Base-by-base conservation (phyloP, 2,329 filamentous ascomycete genomes). In the Penicillium sp. region DNA sequence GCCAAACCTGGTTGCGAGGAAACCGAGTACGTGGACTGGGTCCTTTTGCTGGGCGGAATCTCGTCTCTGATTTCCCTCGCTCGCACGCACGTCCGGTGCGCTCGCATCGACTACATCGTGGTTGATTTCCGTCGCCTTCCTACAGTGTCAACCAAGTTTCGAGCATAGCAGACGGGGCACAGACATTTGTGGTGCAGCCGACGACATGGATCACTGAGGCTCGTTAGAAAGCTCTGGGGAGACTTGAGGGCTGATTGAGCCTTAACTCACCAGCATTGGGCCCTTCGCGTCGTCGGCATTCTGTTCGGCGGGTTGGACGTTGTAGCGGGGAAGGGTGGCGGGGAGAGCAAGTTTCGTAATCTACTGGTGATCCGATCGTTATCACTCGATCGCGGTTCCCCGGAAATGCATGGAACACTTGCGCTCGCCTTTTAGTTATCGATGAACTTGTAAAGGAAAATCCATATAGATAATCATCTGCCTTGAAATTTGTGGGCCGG, bases 181-280 rank as follows among this genome's bases (percentile, higher is more conserved):
- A 44, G 33, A 54, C 51, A 51, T 46, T 51, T 53, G 14, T 54
- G 50, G 11, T 53, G 51, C 4, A 54, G 41, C 7, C 47, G 20
- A 16, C 50, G 51, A 18, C 51, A 53, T 26, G 51, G 45, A 32
- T 53, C 51, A 35, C 51, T 54, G 38, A 4, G 6, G 11, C n/a
- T 27, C 6, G 25, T 27, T 27, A 27, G 25, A 27, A 6, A n/a
- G n/a, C n/a, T n/a, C n/a, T n/a, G n/a, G n/a, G n/a, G 25, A n/a
- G 6, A 27, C 14, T 13, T 4, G 14, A n/a, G 14, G 14, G 11
- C 25, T 27, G 7, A n/a, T 7, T 13, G 25, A n/a, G n/a, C 16
- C 11, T 31, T 27, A 1, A 16, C 43, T 48, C 17, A 54, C 51
- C 51, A 54, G 33, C 41, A 50, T 35, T 50, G 44, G 15, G 25